These are phyloP conservation scores for Lactarius deliciosus DNA, from an alignment of 768 basidiomycete genomes.

Conservation along the genomic window DNA sequence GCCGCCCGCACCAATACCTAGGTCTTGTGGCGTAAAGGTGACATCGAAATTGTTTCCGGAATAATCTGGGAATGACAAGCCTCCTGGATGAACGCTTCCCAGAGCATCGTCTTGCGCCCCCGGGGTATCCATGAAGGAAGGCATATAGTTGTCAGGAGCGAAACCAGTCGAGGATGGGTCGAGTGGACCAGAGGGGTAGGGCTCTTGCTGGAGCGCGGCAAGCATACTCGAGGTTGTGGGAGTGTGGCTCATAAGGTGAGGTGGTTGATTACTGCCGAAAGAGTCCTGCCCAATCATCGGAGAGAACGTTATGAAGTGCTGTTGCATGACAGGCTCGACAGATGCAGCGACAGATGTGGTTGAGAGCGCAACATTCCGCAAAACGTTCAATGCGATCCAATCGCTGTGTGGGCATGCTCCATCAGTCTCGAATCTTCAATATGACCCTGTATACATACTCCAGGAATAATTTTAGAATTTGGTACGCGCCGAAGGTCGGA, in stretches of 20 bases:
- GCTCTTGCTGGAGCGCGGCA: conserved; percentile 77
- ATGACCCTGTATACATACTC: conserved; percentile 55
- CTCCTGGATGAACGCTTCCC: conserved; percentile 56
- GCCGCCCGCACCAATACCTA: conserved; percentile 54
- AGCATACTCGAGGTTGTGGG: conserved; percentile 91
- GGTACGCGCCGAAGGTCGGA: conserved; percentile 90
- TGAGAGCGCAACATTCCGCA: conserved; percentile 82
- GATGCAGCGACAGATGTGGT: conserved; percentile 91
- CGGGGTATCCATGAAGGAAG: conserved; percentile 76
- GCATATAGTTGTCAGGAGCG: conserved; percentile 65
- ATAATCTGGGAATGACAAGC: conserved; percentile 72
- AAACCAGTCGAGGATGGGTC: conserved; percentile 64
- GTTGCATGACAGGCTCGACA: conserved; percentile 89
- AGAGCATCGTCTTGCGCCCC: conserved; percentile 64
- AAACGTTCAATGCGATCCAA: conserved; percentile 89
- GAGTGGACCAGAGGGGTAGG: conserved; percentile 63
- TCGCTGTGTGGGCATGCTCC: conserved; percentile 50
- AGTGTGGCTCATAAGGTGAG: conserved; percentile 69
- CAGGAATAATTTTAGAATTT: conserved; percentile 86
- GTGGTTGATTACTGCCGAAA: conserved; percentile 52
- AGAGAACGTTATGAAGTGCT: conserved; percentile 82
- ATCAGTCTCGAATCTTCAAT: conserved; percentile 28
- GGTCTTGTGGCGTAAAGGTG: conserved; percentile 62
- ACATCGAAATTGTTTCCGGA: conserved; percentile 70
- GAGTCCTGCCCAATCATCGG: conserved; percentile 89